Percentiles rank a stretch among this genome's conserved stretches.
phyloP scores from a whole-genome alignment of 257 asterid species.

The Cruciata laevipes region DNA sequence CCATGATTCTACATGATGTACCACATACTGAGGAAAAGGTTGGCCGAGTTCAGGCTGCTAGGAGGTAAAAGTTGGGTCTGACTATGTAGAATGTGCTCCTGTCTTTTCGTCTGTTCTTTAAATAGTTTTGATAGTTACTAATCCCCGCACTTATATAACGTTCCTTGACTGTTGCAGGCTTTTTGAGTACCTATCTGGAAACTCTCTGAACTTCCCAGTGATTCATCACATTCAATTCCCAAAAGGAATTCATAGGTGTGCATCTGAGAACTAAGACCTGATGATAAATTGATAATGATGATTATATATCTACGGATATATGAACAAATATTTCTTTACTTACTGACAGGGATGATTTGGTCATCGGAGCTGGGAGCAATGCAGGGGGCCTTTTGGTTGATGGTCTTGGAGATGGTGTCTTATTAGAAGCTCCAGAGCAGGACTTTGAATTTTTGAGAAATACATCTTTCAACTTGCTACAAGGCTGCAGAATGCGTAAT shows the following conservation, averaged over 20 bases:
- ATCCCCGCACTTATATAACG: background rate
- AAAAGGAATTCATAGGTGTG: slow-evolving; percentile 57
- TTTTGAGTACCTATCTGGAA: slow-evolving; percentile 79
- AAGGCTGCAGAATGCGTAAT: slow-evolving; percentile 99
- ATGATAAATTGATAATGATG: slow-evolving; percentile 11
- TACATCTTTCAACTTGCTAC: slow-evolving; percentile 91
- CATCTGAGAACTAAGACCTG: slow-evolving; percentile 20
- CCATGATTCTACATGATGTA: slow-evolving; percentile 74
- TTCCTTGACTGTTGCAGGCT: slow-evolving; percentile 52
- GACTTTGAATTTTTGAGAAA: slow-evolving; percentile 79
- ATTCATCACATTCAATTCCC: slow-evolving; percentile 91
- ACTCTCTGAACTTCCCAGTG: slow-evolving; percentile 76
- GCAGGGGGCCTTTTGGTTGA: slow-evolving; percentile 92
- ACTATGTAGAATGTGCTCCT: background rate
- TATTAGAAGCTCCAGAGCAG: slow-evolving; percentile 81
- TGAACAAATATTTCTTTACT: slow-evolving; percentile 11
- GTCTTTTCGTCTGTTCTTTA: background rate
- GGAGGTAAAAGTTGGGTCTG: slow-evolving; percentile 46
- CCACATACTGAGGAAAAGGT: slow-evolving; percentile 67
- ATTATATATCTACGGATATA: slow-evolving; percentile 2
- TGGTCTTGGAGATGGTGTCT: slow-evolving; percentile 94
- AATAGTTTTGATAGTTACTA: background rate
- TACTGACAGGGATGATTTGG: slow-evolving; percentile 74
- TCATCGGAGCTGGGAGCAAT: slow-evolving; percentile 84
- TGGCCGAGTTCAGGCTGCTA: slow-evolving; percentile 93